These are phyloP conservation scores for Stagonosporopsis rhizophila DNA, from an alignment of 2,329 filamentous ascomycete genomes.

Conservation along the genomic window DNA sequence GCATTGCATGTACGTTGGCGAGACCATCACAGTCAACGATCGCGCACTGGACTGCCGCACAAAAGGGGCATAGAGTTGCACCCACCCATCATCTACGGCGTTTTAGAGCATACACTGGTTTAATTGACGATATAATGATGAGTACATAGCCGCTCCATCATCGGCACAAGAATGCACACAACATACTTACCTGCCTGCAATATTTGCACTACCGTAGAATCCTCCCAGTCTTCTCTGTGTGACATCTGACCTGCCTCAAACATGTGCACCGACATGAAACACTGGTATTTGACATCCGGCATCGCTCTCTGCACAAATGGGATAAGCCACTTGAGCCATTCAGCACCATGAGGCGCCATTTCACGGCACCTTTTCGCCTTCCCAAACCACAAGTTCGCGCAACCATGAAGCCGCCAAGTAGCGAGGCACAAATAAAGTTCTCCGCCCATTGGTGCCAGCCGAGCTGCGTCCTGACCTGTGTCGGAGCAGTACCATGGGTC, in stretches of 20 bases:
- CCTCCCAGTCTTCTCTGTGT: not conserved
- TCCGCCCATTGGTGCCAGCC: not conserved
- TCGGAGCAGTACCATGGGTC: slow-evolving; percentile 13
- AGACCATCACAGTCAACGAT: slow-evolving; percentile 7
- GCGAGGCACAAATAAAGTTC: slow-evolving; percentile 14
- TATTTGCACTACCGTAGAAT: not conserved
- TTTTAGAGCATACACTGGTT: slow-evolving; percentile 19
- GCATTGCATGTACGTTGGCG: slow-evolving; percentile 24
- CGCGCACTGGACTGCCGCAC: slow-evolving; percentile 18
- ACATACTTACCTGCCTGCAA: slow-evolving; percentile 13
- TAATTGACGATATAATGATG: slow-evolving; percentile 22
- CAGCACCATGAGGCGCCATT: slow-evolving; percentile 1
- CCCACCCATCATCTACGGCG: slow-evolving; percentile 18
- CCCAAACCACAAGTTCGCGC: not conserved
- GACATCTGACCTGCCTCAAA: not conserved
- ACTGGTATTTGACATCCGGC: slow-evolving; percentile 2
- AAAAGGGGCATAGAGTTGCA: slow-evolving; percentile 18
- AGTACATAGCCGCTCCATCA: slow-evolving; percentile 22
- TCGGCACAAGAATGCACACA: slow-evolving; percentile 20
- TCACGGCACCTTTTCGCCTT: not conserved
- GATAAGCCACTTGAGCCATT: not conserved
- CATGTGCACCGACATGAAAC: slow-evolving; percentile 6
- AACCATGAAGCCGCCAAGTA: slow-evolving; percentile 3
- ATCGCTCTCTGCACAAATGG: not conserved
- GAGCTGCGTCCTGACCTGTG: slow-evolving; percentile 7